A percentile compares a stretch with the other conserved stretches of the same genome.
Evolutionary conservation across 2,329 filamentous ascomycete genomes (phyloP).

Genomic region (Calonectria pauciramosa): DNA sequence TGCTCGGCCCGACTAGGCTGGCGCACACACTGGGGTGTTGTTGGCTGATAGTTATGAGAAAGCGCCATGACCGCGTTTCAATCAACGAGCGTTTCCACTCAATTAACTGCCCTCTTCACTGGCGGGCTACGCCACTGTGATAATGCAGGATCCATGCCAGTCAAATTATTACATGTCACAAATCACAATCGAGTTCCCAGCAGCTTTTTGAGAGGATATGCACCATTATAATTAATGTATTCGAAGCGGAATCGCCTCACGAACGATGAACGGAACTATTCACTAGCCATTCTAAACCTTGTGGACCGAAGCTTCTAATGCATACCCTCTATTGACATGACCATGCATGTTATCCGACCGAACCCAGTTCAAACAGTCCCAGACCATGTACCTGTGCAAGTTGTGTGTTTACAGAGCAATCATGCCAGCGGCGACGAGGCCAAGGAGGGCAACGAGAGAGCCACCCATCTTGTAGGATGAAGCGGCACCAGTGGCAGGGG

Average conservation of each 20-base stretch:
- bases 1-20: neutral
- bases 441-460: conserved; percentile 41
- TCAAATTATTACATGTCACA: neutral
- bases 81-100: neutral
- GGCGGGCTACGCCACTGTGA: neutral
- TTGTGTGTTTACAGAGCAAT: conserved; percentile 41
- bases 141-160: neutral
- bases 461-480: conserved; percentile 22
- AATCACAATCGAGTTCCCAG: neutral
- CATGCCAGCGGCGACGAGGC: conserved; percentile 38
- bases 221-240: conserved; percentile 46
- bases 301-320: neutral
- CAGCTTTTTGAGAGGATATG: conserved; percentile 26
- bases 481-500: conserved; percentile 36
- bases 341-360: conserved; percentile 6
- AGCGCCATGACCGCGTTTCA: neutral
- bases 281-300: conserved; percentile 25
- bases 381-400: conserved; percentile 7
- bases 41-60: neutral
- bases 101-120: neutral
- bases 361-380: conserved; percentile 9
- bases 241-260: conserved; percentile 39
- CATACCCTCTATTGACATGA: conserved; percentile 7
- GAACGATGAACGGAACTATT: conserved; percentile 33
- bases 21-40: neutral